These are phyloP conservation scores for Aspergillus quadricinctus DNA, from an alignment of 2,329 filamentous ascomycete genomes.

Conservation along the genomic window DNA sequence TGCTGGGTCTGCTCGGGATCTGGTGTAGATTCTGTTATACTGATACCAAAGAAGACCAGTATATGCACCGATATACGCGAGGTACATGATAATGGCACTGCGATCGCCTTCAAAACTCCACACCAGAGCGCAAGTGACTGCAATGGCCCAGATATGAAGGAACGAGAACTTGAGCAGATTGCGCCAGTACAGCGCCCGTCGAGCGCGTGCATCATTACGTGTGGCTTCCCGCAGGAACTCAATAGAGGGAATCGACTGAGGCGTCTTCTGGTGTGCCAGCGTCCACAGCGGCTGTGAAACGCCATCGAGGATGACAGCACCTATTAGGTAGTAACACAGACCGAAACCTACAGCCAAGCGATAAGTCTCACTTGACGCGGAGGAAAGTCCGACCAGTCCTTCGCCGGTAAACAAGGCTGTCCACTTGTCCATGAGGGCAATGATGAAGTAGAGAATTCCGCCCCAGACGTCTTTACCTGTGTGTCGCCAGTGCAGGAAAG, in stretches of 20 bases:
- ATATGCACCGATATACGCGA: conserved; percentile 47
- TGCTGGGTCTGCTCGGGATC: conserved; percentile 46
- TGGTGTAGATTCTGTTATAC: conserved; percentile 51
- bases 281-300: conserved; percentile 45
- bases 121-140: conserved; percentile 45
- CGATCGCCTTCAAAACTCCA: conserved; percentile 47
- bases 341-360: conserved; percentile 51
- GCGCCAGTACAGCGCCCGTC: conserved; percentile 48
- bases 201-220: conserved; percentile 38
- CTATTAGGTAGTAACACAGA: conserved; percentile 55
- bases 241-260: conserved; percentile 43
- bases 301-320: conserved; percentile 53
- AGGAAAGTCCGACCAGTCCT: conserved; percentile 38
- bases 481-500: conserved; percentile 55
- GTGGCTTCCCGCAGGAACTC: conserved; percentile 42
- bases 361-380: conserved; percentile 32
- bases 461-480: conserved; percentile 52
- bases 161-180: conserved; percentile 48
- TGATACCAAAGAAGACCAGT: conserved; percentile 54
- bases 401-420: conserved; percentile 46
- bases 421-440: conserved; percentile 55
- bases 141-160: conserved; percentile 51
- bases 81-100: conserved; percentile 47
- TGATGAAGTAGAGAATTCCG: conserved; percentile 51
- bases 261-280: conserved; percentile 41